Evolutionary conservation across 768 basidiomycete genomes (phyloP).

Genomic region (Thelephora ganbajun): DNA sequence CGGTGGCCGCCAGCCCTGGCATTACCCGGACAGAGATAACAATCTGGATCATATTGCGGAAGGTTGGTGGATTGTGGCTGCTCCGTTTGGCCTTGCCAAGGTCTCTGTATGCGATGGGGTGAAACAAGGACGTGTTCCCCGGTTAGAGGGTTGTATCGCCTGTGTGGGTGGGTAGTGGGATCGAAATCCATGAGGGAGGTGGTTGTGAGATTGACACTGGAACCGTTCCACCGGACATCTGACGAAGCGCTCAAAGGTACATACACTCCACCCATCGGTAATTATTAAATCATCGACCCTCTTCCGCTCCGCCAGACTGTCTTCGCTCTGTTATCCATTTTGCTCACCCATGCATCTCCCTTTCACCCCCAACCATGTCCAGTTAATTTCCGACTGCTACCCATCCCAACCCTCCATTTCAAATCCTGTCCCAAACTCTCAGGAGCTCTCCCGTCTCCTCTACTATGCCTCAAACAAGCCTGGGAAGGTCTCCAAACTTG

Average conservation of each 20-base stretch:
- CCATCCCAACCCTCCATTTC: conserved; percentile 66
- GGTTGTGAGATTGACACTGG: no score
- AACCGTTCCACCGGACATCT: neutral
- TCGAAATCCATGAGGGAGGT: conserved; percentile 26
- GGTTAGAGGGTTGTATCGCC: conserved; percentile 70
- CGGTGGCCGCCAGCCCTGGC: conserved; percentile 50
- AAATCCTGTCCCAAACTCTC: conserved; percentile 70
- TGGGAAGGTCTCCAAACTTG: conserved; percentile 66
- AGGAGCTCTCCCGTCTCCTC: conserved; percentile 73
- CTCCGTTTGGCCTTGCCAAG: conserved; percentile 85
- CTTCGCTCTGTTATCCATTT: conserved; percentile 1
- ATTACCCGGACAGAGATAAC: conserved; percentile 87
- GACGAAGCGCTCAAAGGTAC: neutral
- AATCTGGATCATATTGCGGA: conserved; percentile 53
- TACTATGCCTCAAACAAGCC: conserved; percentile 81
- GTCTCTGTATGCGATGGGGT: conserved; percentile 80
- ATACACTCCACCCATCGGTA: no score
- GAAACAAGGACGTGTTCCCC: conserved; percentile 72
- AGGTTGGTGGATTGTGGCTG: conserved; percentile 35
- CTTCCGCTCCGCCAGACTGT: neutral
- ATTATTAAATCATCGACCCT: neutral
- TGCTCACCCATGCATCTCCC: conserved; percentile 41
- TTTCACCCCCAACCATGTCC: conserved; percentile 75
- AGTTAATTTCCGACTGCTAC: conserved; percentile 76
- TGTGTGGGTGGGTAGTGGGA: conserved; percentile 50